A percentile compares a stretch with the other conserved stretches of the same genome.
phyloP scores from a whole-genome alignment of 2,329 filamentous ascomycete genomes.

The Xylariomycetidae sp. region DNA sequence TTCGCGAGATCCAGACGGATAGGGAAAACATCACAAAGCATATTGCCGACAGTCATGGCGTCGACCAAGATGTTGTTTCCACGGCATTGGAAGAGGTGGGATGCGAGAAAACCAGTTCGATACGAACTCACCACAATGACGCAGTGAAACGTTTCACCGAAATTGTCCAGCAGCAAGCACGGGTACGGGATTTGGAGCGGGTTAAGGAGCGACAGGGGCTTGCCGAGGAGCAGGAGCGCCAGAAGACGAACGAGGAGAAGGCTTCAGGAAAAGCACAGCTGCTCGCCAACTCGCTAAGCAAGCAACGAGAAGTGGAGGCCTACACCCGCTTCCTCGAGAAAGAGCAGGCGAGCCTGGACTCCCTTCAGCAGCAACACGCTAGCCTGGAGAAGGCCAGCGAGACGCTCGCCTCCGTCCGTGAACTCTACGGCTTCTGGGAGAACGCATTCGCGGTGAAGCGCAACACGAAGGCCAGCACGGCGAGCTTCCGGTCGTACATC shows the following conservation, averaged over 20 bases:
- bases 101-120: not conserved
- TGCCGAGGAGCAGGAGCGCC: too few relatives aligned
- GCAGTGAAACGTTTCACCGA: too few relatives aligned
- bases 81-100: not conserved
- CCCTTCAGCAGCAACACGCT: constrained; percentile 2
- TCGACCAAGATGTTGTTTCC: too few relatives aligned
- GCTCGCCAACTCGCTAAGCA: constrained; percentile 3
- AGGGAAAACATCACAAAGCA: too few relatives aligned
- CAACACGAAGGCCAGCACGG: constrained; percentile 5
- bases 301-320: constrained; percentile 12
- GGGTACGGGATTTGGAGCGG: constrained; percentile 4
- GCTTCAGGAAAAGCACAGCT: not conserved
- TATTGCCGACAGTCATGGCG: too few relatives aligned
- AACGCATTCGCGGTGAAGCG: constrained; percentile 16
- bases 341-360: constrained; percentile 8
- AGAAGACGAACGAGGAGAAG: too few relatives aligned
- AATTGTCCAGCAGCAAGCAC: too few relatives aligned
- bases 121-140: too few relatives aligned
- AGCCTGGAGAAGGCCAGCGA: constrained; percentile 5
- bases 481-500: constrained; percentile 22
- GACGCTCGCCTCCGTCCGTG: constrained; percentile 9
- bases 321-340: constrained; percentile 10
- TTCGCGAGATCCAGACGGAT: too few relatives aligned
- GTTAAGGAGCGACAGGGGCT: constrained; percentile 4
- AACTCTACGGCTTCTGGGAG: constrained; percentile 24